phyloP scores from a whole-genome alignment of 176 grass and related monocot genomes.

The Rhipidocladum racemiflorum region DNA sequence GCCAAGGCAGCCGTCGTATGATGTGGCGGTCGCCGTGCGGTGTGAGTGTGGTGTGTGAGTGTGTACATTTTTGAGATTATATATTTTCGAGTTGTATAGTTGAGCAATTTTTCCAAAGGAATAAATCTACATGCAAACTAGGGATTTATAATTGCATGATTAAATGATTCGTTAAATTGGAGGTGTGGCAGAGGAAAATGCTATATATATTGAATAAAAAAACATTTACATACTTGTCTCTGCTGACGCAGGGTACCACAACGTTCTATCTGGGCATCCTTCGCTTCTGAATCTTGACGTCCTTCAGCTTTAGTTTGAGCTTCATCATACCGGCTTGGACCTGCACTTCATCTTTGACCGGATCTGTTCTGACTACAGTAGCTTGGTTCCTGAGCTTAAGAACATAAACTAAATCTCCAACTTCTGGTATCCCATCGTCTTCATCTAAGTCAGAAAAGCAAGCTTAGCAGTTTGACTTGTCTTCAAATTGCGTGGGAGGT shows the following conservation, averaged over 20 bases:
- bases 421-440: conserved; percentile 39
- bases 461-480: not conserved
- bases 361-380: conserved; percentile 56
- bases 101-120: too few relatives aligned
- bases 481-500: not conserved
- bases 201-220: conserved; percentile 6
- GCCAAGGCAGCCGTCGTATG: too few relatives aligned
- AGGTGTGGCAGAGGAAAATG: not conserved
- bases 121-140: not conserved
- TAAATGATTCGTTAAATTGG: conserved; percentile 3
- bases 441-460: conserved; percentile 37
- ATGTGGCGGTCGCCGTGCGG: too few relatives aligned
- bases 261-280: conserved; percentile 35
- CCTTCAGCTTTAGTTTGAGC: conserved; percentile 62
- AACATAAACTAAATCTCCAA: conserved; percentile 59
- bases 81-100: too few relatives aligned
- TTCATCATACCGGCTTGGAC: conserved; percentile 72
- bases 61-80: too few relatives aligned
- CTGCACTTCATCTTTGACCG: conserved; percentile 46
- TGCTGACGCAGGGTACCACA: not conserved
- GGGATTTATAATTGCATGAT: not conserved
- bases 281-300: conserved; percentile 39
- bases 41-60: too few relatives aligned
- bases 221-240: conserved; percentile 14
- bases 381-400: conserved; percentile 60